Evolutionary conservation across 2,329 filamentous ascomycete species (phyloP).

Genomic region (Escovopsis sp.): DNA sequence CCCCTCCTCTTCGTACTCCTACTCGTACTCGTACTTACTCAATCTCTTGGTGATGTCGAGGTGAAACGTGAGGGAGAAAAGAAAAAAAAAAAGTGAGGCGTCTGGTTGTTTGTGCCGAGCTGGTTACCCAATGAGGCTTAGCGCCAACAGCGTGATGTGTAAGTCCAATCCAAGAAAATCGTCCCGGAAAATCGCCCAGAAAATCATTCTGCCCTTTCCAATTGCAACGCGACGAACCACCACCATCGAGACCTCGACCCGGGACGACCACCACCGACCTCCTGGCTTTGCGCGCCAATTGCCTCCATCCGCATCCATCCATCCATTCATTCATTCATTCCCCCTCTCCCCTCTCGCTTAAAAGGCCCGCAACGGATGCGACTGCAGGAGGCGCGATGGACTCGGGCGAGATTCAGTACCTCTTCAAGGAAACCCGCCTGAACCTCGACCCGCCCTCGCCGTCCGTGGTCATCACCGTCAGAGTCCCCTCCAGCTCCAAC

Average conservation of each 20-base stretch:
- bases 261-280: constrained; percentile 3
- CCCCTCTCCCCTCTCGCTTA: constrained; percentile 4
- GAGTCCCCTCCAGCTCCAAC: constrained; percentile 40
- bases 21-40: no score
- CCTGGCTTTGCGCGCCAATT: constrained; percentile 14
- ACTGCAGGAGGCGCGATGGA: constrained; percentile 56
- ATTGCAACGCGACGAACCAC: constrained; percentile 15
- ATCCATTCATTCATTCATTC: neutral
- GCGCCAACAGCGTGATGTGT: constrained; percentile 14
- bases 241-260: no score
- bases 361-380: constrained; percentile 9
- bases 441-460: constrained; percentile 61
- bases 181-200: no score
- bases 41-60: no score
- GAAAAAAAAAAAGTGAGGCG: no score
- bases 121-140: constrained; percentile 23
- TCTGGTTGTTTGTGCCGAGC: constrained; percentile 10
- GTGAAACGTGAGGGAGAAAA: no score
- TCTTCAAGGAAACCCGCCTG: constrained; percentile 79
- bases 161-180: constrained; percentile 13
- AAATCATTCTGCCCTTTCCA: constrained; percentile 14
- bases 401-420: constrained; percentile 44
- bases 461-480: constrained; percentile 56
- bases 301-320: constrained; percentile 7
- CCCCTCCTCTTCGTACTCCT: no score